These are phyloP conservation scores for Sequoia sempervirens DNA, from an alignment of 75 land plant genomes.

Conservation along the genomic window DNA sequence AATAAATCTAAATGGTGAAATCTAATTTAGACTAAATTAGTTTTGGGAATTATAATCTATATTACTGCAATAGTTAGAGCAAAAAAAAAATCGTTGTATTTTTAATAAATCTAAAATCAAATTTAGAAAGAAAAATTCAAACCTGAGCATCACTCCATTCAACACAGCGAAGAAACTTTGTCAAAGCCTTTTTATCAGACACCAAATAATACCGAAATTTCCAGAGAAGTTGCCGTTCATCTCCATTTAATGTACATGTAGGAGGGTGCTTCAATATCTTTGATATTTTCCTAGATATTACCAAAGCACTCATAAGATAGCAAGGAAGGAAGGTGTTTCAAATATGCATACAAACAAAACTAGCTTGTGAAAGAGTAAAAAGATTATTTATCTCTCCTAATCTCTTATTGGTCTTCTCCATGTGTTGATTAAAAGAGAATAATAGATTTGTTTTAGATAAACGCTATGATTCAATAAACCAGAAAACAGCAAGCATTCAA, in stretches of 20 bases:
- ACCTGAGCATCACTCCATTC: conserved; percentile 99
- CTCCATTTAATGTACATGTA: conserved; percentile 81
- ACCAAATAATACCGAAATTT: conserved; percentile 88
- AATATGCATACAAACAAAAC: not conserved
- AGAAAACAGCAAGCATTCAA: not conserved
- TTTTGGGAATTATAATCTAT: not conserved
- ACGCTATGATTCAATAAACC: not conserved
- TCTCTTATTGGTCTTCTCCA: not conserved
- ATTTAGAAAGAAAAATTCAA: not conserved
- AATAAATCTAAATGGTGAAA: not conserved
- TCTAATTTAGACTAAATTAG: not conserved
- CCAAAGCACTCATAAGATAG: not conserved
- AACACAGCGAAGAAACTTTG: conserved; percentile 92
- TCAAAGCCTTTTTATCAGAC: conserved; percentile 87
- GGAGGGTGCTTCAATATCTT: conserved; percentile 86
- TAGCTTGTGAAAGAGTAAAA: not conserved
- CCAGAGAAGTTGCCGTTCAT: conserved; percentile 89
- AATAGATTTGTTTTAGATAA: not conserved
- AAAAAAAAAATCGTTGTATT: not conserved
- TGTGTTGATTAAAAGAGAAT: not conserved
- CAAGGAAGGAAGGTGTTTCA: not conserved
- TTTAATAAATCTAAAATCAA: not conserved
- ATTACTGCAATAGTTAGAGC: not conserved
- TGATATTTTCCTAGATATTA: conserved; percentile 57
- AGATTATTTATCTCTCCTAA: not conserved